Evolutionary conservation across 371 early-diverging fungal species (phyloP).

Genomic region (Blastocladiella emersonii): DNA sequence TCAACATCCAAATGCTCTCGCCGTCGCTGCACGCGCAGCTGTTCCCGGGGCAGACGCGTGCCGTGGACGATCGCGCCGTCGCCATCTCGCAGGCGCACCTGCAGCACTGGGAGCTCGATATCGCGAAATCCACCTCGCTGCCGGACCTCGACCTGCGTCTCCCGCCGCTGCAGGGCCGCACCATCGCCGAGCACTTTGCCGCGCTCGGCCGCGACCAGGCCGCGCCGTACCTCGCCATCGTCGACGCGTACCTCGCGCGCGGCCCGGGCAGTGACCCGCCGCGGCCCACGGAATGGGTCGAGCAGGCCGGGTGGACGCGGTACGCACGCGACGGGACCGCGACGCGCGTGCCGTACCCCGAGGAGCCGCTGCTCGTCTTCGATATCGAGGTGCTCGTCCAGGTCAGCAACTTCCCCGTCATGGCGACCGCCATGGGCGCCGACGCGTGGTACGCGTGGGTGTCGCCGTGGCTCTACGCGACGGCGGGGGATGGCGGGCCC

Average conservation of each 20-base stretch:
- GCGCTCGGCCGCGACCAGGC: constrained; percentile 51
- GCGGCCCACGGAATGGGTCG: constrained; percentile 44
- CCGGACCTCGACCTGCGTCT: constrained; percentile 23
- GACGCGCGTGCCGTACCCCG: constrained; percentile 34
- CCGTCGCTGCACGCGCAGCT: constrained; percentile 23
- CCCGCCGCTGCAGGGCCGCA: constrained; percentile 38
- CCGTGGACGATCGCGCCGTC: constrained; percentile 18
- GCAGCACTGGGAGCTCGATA: constrained; percentile 42
- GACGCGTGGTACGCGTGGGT: constrained; percentile 86
- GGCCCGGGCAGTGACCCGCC: constrained; percentile 21
- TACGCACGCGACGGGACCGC: constrained; percentile 35
- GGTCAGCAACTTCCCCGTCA: constrained; percentile 52
- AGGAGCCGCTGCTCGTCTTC: constrained; percentile 58
- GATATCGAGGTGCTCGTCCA: constrained; percentile 66
- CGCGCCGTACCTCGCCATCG: constrained; percentile 33
- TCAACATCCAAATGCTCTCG: constrained; percentile 47
- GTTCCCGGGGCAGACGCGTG: constrained; percentile 16
- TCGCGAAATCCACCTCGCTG: constrained; percentile 39
- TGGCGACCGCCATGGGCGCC: constrained; percentile 67
- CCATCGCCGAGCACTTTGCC: constrained; percentile 70
- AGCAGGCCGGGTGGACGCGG: constrained; percentile 67
- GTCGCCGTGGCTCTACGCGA: constrained; percentile 41
- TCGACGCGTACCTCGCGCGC: constrained; percentile 27
- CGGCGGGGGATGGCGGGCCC: neutral
- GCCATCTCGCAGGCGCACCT: constrained; percentile 41